These are phyloP conservation scores for Aurifilum marmelostoma DNA, from an alignment of 2,329 filamentous ascomycete genomes.

Conservation along the genomic window DNA sequence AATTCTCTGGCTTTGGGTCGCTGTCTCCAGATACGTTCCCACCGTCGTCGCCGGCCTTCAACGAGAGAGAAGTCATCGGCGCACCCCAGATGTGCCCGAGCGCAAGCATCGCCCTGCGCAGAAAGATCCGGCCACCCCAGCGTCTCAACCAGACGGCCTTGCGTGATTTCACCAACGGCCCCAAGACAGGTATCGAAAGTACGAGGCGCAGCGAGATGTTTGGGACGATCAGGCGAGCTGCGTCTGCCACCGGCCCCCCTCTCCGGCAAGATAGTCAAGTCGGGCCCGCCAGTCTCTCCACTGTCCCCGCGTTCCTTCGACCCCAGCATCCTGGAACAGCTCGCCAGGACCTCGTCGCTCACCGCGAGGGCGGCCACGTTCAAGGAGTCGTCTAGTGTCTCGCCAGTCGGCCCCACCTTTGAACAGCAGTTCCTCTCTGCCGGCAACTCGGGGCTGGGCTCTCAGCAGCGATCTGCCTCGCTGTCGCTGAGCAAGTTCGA, in stretches of 20 bases:
- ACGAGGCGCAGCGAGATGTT: conserved; percentile 48
- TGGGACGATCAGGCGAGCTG: conserved; percentile 57
- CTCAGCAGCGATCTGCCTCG: conserved; percentile 37
- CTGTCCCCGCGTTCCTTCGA: conserved; percentile 50
- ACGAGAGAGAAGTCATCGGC: conserved; percentile 43
- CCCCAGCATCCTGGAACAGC: conserved; percentile 39
- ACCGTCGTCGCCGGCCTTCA: conserved; percentile 35
- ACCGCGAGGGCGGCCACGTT: conserved; percentile 19
- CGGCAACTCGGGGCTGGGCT: conserved; percentile 35
- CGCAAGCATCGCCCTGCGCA: conserved; percentile 57
- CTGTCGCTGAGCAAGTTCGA: conserved; percentile 36
- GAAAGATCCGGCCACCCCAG: conserved; percentile 53
- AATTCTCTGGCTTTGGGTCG: conserved; percentile 29
- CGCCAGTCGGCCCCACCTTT: conserved; percentile 20
- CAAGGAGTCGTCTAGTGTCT: conserved; percentile 19
- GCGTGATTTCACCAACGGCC: conserved; percentile 48
- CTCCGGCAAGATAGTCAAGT: conserved; percentile 48
- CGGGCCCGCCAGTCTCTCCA: conserved; percentile 38
- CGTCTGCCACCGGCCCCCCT: conserved; percentile 52
- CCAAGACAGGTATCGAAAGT: conserved; percentile 54
- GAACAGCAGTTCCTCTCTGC: conserved; percentile 28
- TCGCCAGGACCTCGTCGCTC: conserved; percentile 20
- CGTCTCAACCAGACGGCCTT: conserved; percentile 51
- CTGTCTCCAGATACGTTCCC: conserved; percentile 39
- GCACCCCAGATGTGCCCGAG: conserved; percentile 51